phyloP scores from a whole-genome alignment of 83 land plant genomes.

The Thuja plicata region DNA sequence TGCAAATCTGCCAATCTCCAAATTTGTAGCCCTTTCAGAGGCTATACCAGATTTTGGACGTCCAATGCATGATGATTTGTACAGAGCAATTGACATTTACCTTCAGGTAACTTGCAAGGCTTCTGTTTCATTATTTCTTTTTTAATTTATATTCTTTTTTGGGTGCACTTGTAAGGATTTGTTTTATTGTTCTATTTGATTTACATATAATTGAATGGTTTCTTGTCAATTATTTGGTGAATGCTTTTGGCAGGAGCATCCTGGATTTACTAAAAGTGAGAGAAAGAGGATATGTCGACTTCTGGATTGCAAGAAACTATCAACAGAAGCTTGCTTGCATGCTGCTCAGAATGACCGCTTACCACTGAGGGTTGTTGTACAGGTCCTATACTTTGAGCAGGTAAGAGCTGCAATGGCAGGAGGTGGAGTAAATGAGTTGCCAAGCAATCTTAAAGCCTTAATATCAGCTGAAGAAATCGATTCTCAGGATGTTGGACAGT shows the following conservation, averaged over 20 bases:
- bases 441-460: slow-evolving; percentile 29
- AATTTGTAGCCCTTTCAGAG: slow-evolving; percentile 44
- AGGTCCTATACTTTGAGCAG: slow-evolving; percentile 71
- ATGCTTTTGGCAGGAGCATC: slow-evolving; percentile 39
- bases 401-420: slow-evolving; percentile 31
- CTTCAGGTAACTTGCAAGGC: slow-evolving; percentile 38
- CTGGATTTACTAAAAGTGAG: slow-evolving; percentile 37
- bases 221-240: slow-evolving; percentile 1
- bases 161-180: neutral
- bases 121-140: neutral
- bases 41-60: slow-evolving; percentile 58
- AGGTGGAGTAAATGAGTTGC: slow-evolving; percentile 29
- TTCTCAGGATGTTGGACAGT: slow-evolving; percentile 10
- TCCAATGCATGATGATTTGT: slow-evolving; percentile 56
- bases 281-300: slow-evolving; percentile 42
- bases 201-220: neutral
- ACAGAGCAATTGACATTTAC: slow-evolving; percentile 57
- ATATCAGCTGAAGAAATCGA: slow-evolving; percentile 14
- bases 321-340: slow-evolving; percentile 52
- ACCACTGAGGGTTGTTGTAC: slow-evolving; percentile 56
- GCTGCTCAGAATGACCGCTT: slow-evolving; percentile 64
- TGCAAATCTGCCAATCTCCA: slow-evolving; percentile 33
- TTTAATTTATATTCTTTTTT: neutral
- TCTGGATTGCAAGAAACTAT: slow-evolving; percentile 52
- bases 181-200: neutral